Evolutionary conservation across 1,139 yeast genomes (phyloP).

Genomic region (Suzukiozyma palmioleophila): DNA sequence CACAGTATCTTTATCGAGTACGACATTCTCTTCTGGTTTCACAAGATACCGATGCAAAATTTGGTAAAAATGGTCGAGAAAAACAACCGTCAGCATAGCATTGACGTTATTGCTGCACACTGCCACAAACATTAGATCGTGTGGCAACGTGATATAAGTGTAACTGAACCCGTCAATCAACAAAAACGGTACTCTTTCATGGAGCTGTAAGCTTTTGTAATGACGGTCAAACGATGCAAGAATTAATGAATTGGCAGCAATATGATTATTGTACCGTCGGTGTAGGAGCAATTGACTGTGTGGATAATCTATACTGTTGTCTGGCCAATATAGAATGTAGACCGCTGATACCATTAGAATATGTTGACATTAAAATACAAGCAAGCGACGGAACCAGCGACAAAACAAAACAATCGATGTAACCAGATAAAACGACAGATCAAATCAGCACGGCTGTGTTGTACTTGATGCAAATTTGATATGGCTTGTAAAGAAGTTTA

Average conservation of each 20-base stretch:
- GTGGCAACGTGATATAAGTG: conserved; percentile 25
- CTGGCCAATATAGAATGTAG: conserved; percentile 35
- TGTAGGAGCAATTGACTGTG: conserved; percentile 33
- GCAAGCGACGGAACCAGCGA: no score
- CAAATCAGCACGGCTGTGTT: no score
- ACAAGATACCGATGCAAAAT: conserved; percentile 30
- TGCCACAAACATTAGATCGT: conserved; percentile 29
- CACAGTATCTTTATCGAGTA: conserved; percentile 27
- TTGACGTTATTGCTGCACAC: conserved; percentile 30
- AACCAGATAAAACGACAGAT: no score
- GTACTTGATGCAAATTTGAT: no score
- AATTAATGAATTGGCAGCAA: conserved; percentile 23
- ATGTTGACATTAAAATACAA: no score
- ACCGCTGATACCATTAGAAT: conserved; percentile 35
- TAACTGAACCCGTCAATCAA: conserved; percentile 26
- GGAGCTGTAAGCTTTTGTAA: conserved; percentile 17
- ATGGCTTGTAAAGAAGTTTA: no score
- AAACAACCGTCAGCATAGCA: conserved; percentile 40
- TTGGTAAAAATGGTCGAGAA: conserved; percentile 29
- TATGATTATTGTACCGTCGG: conserved; percentile 31
- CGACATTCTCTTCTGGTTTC: conserved; percentile 3
- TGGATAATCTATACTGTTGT: conserved; percentile 23
- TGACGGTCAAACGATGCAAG: conserved; percentile 24
- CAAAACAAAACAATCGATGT: no score
- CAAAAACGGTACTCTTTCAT: conserved; percentile 30